Conservation (phyloP, 2,329 filamentous ascomycete genomes). For the Dendrostoma leiphaemia region DNA sequence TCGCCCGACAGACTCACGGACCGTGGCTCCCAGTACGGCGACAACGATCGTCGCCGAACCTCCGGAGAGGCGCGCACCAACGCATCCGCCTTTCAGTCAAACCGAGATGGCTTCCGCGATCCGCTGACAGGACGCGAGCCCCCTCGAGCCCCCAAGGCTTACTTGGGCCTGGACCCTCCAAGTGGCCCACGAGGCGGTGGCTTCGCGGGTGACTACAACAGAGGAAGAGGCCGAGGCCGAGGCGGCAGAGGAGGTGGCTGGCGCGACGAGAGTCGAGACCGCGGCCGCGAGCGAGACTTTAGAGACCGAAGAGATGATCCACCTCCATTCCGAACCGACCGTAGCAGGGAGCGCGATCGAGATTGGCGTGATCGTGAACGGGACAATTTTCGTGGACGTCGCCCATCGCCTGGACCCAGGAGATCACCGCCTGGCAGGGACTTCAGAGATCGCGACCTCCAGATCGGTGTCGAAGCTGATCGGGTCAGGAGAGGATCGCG, state of each 20-base stretch:
- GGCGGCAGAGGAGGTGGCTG: constrained; percentile 49
- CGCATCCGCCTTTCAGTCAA: constrained; percentile 57
- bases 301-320: constrained; percentile 50
- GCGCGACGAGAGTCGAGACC: constrained; percentile 62
- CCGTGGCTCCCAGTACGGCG: constrained; percentile 51
- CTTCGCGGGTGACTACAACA: constrained; percentile 65
- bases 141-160: constrained; percentile 77
- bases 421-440: constrained; percentile 66
- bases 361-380: constrained; percentile 52
- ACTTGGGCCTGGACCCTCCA: constrained; percentile 71
- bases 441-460: constrained; percentile 58
- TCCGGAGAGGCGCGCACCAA: constrained; percentile 56
- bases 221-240: constrained; percentile 49
- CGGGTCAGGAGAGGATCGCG: constrained; percentile 67
- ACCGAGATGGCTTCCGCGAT: constrained; percentile 58
- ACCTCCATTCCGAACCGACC: constrained; percentile 54
- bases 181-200: constrained; percentile 66
- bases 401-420: constrained; percentile 59
- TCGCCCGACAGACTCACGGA: constrained; percentile 65
- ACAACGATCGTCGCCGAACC: constrained; percentile 70
- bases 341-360: constrained; percentile 57
- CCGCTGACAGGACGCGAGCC: constrained; percentile 62
- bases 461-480: constrained; percentile 64
- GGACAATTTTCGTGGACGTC: constrained; percentile 54
- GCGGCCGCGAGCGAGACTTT: constrained; percentile 60